Evolutionary conservation across 2,329 filamentous ascomycete species (phyloP).

Genomic region (Fusarium verticillioides): DNA sequence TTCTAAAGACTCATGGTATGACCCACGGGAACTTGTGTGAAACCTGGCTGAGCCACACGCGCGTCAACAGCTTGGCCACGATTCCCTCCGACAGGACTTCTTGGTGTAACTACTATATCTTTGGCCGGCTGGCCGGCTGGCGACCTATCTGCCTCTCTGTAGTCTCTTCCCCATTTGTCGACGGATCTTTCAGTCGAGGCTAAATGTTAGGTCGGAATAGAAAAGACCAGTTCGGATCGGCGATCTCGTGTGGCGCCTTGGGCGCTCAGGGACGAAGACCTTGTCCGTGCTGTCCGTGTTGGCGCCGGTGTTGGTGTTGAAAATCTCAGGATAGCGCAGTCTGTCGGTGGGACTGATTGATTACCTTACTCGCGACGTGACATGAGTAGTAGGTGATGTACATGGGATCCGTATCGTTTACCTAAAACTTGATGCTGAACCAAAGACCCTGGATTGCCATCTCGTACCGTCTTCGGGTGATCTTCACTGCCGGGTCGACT

Average conservation of each 20-base stretch:
- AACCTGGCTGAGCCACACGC: constrained; percentile 8
- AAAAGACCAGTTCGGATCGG: constrained; percentile 19
- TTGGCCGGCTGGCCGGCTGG: background rate
- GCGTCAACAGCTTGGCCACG: constrained; percentile 1
- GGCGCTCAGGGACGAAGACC: constrained; percentile 19
- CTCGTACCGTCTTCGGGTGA: constrained; percentile 21
- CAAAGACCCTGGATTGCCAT: constrained; percentile 8
- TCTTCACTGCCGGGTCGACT: constrained; percentile 30
- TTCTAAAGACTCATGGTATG: constrained; percentile 10
- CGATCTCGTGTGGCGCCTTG: constrained; percentile 23
- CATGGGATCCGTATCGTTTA: background rate
- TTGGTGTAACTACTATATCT: background rate
- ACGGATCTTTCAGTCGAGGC: constrained; percentile 43
- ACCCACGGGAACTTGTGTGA: constrained; percentile 16
- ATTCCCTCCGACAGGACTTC: constrained; percentile 1
- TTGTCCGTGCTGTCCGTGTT: constrained; percentile 19
- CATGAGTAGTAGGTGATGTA: background rate
- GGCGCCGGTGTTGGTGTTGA: constrained; percentile 17
- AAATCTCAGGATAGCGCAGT: constrained; percentile 21
- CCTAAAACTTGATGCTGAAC: background rate
- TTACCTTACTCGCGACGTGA: constrained; percentile 20
- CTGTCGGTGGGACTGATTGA: constrained; percentile 10
- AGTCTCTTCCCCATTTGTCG: constrained; percentile 16
- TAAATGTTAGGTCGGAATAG: constrained; percentile 1
- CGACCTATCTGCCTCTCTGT: constrained; percentile 3